Conservation (phyloP, 148 eudicot species). For the Oxyria digyna region DNA sequence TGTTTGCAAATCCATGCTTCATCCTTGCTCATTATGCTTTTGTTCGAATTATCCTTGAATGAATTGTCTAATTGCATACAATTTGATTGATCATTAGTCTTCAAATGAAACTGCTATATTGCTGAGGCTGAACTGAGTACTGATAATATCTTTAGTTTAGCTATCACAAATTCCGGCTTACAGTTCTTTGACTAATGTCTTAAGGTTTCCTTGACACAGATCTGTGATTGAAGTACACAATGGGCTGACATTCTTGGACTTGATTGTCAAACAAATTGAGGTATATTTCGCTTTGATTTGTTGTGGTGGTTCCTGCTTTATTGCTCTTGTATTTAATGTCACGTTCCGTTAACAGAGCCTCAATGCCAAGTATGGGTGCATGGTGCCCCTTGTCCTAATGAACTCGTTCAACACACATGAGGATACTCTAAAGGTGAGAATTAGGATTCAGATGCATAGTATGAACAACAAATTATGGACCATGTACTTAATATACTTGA, state of each 20-base stretch:
- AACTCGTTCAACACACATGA: conserved; percentile 99
- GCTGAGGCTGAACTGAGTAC: not conserved
- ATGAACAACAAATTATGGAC: conserved; percentile 8
- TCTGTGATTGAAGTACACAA: conserved; percentile 96
- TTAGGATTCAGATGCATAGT: conserved; percentile 1
- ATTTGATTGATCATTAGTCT: not conserved
- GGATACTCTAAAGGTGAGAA: conserved; percentile 72
- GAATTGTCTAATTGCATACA: not conserved
- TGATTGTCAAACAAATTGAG: conserved; percentile 91
- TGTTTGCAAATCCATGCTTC: conserved; percentile 9
- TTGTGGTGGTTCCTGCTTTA: not conserved
- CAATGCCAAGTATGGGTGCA: conserved; percentile 80
- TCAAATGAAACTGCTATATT: not conserved
- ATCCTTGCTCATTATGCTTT: not conserved
- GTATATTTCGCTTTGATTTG: conserved; percentile 19
- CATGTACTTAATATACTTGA: conserved; percentile 6
- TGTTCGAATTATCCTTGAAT: not conserved
- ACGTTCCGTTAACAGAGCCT: conserved; percentile 33
- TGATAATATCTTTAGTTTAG: not conserved
- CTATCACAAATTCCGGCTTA: not conserved
- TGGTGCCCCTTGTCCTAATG: conserved; percentile 87
- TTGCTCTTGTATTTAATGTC: not conserved
- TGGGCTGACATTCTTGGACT: conserved; percentile 85
- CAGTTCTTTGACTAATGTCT: not conserved
- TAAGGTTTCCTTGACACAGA: conserved; percentile 19